Evolutionary conservation across 352 stramenopile genomes (phyloP).

Genomic region (Phytophthora citrophthora): DNA sequence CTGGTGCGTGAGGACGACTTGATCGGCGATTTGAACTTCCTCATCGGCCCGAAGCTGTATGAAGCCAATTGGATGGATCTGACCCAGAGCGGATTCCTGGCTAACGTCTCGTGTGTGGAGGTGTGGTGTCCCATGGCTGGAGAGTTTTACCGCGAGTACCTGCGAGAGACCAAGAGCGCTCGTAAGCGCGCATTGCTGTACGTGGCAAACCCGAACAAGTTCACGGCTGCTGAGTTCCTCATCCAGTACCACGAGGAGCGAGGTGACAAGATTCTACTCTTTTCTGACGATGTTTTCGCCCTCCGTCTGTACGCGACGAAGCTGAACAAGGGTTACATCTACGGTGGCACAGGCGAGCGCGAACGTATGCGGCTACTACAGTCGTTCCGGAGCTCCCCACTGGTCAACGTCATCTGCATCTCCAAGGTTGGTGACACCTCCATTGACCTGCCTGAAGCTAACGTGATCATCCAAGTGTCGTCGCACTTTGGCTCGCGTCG

Average conservation of each 20-base stretch:
- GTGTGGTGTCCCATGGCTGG: slow-evolving; percentile 99
- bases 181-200: slow-evolving; percentile 96
- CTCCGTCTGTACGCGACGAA: slow-evolving; percentile 95
- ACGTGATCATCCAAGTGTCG: slow-evolving; percentile 99
- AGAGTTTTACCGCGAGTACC: slow-evolving; percentile 96
- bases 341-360: slow-evolving; percentile 95
- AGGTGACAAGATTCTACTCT: slow-evolving; percentile 99
- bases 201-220: slow-evolving; percentile 99
- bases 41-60: slow-evolving; percentile 98
- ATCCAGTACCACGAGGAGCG: slow-evolving; percentile 97
- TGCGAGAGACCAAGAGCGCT: slow-evolving; percentile 88
- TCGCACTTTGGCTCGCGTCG: slow-evolving; percentile 98
- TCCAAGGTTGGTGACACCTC: slow-evolving; percentile 98
- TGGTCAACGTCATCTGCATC: slow-evolving; percentile 92
- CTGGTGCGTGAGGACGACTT: slow-evolving; percentile 99
- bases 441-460: slow-evolving; percentile 99
- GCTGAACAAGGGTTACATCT: slow-evolving; percentile 94
- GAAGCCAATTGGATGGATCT: slow-evolving; percentile 99
- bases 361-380: slow-evolving; percentile 89
- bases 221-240: slow-evolving; percentile 95
- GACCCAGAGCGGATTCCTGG: slow-evolving; percentile 96
- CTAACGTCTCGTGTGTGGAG: slow-evolving; percentile 98
- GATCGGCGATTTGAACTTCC: slow-evolving; percentile 99
- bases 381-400: slow-evolving; percentile 83
- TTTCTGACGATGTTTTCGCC: slow-evolving; percentile 98